Percentiles rank a stretch among this genome's conserved stretches.
phyloP scores from a whole-genome alignment of 306 rosid genomes.

The Pachyrhizus erosus region DNA sequence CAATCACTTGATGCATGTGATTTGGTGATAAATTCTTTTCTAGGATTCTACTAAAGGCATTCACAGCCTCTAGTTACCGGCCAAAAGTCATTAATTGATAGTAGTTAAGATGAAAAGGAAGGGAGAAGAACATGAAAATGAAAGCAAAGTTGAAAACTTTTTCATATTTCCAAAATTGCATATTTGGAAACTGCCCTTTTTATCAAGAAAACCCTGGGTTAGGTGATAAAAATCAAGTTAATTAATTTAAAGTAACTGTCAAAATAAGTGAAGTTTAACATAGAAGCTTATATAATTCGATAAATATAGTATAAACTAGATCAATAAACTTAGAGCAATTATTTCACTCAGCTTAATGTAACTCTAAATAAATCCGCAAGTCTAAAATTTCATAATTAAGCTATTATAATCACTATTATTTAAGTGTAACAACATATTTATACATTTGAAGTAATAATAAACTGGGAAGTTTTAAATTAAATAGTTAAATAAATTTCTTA shows the following conservation, averaged over 20 bases:
- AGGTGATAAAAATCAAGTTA: background rate
- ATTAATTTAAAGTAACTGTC: background rate
- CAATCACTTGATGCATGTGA: slow-evolving; percentile 34
- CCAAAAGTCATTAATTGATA: background rate
- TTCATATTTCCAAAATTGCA: background rate
- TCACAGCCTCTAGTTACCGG: slow-evolving; percentile 13
- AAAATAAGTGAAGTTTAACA: background rate
- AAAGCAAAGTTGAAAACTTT: background rate
- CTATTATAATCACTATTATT: no score
- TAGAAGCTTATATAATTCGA: background rate
- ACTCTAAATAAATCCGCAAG: background rate
- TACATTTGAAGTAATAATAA: background rate
- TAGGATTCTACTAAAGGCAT: slow-evolving; percentile 32
- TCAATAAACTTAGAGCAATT: background rate
- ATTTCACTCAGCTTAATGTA: background rate
- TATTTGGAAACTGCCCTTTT: background rate
- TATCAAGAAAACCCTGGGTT: background rate
- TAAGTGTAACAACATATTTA: background rate
- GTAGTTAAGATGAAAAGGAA: background rate
- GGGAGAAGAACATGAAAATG: background rate
- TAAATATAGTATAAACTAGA: background rate
- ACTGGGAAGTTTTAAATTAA: background rate
- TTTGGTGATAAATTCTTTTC: background rate
- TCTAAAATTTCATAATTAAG: background rate
- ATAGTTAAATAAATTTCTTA: background rate